Conservation (phyloP, 2,329 filamentous ascomycete species). For the Talaromyces sp. region DNA sequence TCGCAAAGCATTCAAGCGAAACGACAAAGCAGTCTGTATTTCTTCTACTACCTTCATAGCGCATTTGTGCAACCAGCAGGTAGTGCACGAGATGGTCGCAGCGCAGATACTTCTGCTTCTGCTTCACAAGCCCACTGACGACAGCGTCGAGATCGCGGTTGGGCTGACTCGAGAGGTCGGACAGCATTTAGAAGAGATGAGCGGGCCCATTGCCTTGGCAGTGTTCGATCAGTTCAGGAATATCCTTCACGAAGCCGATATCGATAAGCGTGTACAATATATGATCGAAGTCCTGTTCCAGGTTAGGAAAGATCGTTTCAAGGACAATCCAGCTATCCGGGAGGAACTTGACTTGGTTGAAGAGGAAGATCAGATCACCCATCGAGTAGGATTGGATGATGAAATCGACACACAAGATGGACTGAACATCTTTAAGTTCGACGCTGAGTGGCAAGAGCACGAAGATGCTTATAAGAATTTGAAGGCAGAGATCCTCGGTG, state of each 20-base stretch:
- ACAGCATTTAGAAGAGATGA: constrained; percentile 94
- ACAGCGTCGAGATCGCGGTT: constrained; percentile 96
- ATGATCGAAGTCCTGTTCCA: constrained; percentile 99
- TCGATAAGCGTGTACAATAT: constrained; percentile 98
- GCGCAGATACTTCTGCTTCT: constrained; percentile 90
- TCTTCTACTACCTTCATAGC: constrained; percentile 92
- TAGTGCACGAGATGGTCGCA: constrained; percentile 87
- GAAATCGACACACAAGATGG: constrained; percentile 80
- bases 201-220: constrained; percentile 74
- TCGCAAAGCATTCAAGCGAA: constrained; percentile 89
- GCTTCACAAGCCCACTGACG: constrained; percentile 91
- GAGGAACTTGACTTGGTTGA: constrained; percentile 94
- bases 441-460: constrained; percentile 82
- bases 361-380: constrained; percentile 97
- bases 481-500: constrained; percentile 89
- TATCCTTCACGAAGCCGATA: constrained; percentile 92
- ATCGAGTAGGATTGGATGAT: constrained; percentile 76
- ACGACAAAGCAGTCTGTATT: constrained; percentile 93
- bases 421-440: constrained; percentile 93
- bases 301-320: constrained; percentile 92
- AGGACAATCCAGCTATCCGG: constrained; percentile 84
- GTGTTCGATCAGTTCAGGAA: constrained; percentile 96
- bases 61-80: constrained; percentile 93
- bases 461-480: constrained; percentile 86
- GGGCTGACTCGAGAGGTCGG: constrained; percentile 89